Percentiles rank a stretch among this genome's conserved stretches.
Conservation (phyloP, 2,329 filamentous ascomycete species). For the Phaeosphaeria sp. region DNA sequence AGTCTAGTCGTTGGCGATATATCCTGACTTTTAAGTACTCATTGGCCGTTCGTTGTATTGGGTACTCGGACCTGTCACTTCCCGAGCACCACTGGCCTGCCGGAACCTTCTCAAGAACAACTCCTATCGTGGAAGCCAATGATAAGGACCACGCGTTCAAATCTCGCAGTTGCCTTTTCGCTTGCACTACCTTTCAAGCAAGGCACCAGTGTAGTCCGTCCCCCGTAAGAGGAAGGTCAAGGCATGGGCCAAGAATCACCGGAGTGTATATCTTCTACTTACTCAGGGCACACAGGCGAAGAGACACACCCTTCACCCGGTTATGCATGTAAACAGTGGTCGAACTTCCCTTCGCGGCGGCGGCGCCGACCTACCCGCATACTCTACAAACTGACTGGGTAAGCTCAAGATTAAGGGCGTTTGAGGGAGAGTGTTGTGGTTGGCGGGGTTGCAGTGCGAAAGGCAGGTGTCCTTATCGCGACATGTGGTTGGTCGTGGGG, state of each 20-base stretch:
- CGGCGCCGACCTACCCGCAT: slow-evolving; percentile 40
- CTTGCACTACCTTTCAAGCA: slow-evolving; percentile 16
- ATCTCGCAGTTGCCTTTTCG: slow-evolving; percentile 10
- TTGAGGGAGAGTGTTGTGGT: slow-evolving; percentile 17
- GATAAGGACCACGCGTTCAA: slow-evolving; percentile 34
- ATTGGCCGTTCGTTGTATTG: background rate
- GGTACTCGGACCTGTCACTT: background rate
- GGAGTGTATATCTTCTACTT: slow-evolving; percentile 22
- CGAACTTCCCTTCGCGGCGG: slow-evolving; percentile 34
- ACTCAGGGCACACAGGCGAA: slow-evolving; percentile 18
- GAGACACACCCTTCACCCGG: slow-evolving; percentile 29
- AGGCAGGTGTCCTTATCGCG: slow-evolving; percentile 38
- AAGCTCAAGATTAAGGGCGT: slow-evolving; percentile 24
- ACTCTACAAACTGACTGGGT: slow-evolving; percentile 17
- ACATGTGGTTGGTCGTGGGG: slow-evolving; percentile 32
- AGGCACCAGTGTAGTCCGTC: slow-evolving; percentile 24
- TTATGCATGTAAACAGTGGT: slow-evolving; percentile 14
- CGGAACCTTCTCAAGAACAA: background rate
- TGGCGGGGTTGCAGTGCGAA: slow-evolving; percentile 12
- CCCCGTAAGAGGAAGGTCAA: slow-evolving; percentile 37
- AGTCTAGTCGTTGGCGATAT: background rate
- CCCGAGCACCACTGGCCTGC: background rate
- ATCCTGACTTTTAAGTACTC: background rate
- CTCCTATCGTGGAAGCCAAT: slow-evolving; percentile 29
- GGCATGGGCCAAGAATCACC: slow-evolving; percentile 21